Percentiles rank a stretch among this genome's conserved stretches.
These are phyloP conservation scores for Collybia nuda DNA, from an alignment of 768 basidiomycete species.

Conservation along the genomic window DNA sequence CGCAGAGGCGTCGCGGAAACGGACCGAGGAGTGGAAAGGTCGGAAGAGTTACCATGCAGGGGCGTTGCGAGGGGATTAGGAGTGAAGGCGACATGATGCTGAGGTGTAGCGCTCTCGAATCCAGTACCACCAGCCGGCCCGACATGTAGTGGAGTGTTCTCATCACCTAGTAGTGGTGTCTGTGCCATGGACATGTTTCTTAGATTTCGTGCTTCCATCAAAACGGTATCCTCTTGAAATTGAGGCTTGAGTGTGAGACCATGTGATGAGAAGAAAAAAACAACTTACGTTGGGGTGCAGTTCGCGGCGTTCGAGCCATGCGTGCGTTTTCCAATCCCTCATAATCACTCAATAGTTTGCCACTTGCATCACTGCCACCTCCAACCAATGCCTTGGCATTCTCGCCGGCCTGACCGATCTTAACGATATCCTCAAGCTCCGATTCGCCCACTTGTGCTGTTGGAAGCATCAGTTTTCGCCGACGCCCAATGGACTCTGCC, in stretches of 20 bases:
- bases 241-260: conserved; percentile 5
- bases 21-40: conserved; percentile 56
- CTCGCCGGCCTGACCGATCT: conserved; percentile 93
- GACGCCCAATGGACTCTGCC: conserved; percentile 89
- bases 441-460: conserved; percentile 90
- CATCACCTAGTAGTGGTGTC: conserved; percentile 94
- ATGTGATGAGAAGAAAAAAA: not conserved
- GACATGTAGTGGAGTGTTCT: conserved; percentile 91
- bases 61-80: conserved; percentile 97
- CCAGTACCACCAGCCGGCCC: conserved; percentile 81
- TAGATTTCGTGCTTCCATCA: conserved; percentile 93
- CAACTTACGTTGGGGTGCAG: conserved; percentile 86
- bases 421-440: conserved; percentile 97
- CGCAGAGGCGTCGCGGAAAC: conserved; percentile 79
- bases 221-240: conserved; percentile 86
- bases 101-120: conserved; percentile 95
- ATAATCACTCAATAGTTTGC: conserved; percentile 88
- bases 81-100: conserved; percentile 85
- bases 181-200: conserved; percentile 92
- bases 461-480: conserved; percentile 83
- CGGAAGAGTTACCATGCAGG: conserved; percentile 43
- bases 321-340: conserved; percentile 84
- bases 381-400: conserved; percentile 83
- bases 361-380: conserved; percentile 81
- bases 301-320: conserved; percentile 93